These are phyloP conservation scores for Haplosporangium sp. DNA, from an alignment of 371 early-diverging fungal genomes.

Conservation along the genomic window DNA sequence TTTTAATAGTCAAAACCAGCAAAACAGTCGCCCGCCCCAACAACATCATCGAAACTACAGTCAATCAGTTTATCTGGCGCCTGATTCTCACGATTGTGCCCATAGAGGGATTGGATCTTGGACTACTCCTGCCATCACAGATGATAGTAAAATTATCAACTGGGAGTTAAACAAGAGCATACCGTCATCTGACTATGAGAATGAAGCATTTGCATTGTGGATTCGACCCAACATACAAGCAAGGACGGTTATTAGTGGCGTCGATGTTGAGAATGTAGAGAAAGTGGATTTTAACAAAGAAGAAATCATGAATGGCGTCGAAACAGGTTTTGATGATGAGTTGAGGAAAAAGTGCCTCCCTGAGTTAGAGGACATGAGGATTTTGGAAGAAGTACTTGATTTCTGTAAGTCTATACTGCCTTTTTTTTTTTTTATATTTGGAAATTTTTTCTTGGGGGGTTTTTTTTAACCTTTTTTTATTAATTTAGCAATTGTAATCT, in stretches of 20 bases:
- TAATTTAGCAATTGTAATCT: constrained; percentile 25
- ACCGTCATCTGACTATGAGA: constrained; percentile 29
- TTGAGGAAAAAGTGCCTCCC: constrained; percentile 4
- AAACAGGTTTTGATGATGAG: constrained; percentile 3
- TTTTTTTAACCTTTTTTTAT: no score
- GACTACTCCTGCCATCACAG: not conserved
- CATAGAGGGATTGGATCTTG: not conserved
- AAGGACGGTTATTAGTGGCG: constrained; percentile 30
- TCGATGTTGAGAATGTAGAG: constrained; percentile 25
- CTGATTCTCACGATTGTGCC: not conserved
- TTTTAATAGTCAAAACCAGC: constrained; percentile 14
- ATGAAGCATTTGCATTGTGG: constrained; percentile 47
- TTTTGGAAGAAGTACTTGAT: constrained; percentile 39
- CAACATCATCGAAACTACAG: not conserved
- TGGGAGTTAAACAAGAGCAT: constrained; percentile 34
- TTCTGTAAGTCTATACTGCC: constrained; percentile 15
- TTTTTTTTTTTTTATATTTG: no score
- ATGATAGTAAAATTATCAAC: constrained; percentile 15
- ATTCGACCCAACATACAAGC: constrained; percentile 23
- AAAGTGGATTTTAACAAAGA: not conserved
- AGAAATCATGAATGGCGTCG: not conserved
- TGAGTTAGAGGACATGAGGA: constrained; percentile 36
- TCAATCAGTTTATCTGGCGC: not conserved
- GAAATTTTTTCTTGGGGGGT: no score
- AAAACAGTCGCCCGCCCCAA: constrained; percentile 1